phyloP scores from a whole-genome alignment of 805 yeast species.

The Vanderwaltozyma yarrowii region DNA sequence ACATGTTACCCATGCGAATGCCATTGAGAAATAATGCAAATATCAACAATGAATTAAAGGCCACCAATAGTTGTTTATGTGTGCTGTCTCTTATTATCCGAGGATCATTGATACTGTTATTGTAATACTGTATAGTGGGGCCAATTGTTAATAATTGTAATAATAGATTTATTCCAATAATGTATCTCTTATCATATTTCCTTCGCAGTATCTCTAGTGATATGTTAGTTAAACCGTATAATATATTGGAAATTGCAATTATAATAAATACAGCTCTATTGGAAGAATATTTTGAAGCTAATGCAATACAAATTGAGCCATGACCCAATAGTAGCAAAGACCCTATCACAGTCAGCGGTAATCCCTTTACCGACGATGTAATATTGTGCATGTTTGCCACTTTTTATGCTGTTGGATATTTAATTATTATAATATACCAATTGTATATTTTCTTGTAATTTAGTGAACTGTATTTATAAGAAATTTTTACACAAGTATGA shows the following conservation, averaged over 20 bases:
- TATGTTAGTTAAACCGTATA: constrained; percentile 10
- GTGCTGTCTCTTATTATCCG: constrained; percentile 1
- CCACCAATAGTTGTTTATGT: constrained; percentile 10
- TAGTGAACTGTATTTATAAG: too few species aligned
- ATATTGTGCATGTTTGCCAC: background rate
- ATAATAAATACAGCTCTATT: constrained; percentile 15
- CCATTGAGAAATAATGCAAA: constrained; percentile 18
- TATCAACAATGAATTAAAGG: constrained; percentile 14
- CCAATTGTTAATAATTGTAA: constrained; percentile 14
- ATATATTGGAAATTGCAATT: constrained; percentile 16
- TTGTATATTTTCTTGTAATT: too few species aligned
- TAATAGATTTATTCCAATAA: constrained; percentile 1
- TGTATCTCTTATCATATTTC: background rate
- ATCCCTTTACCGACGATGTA: background rate
- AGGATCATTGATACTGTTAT: constrained; percentile 6
- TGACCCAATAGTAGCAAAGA: constrained; percentile 12
- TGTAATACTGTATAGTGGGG: constrained; percentile 14
- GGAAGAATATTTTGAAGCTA: constrained; percentile 11
- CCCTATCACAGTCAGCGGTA: constrained; percentile 3
- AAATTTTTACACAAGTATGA: too few species aligned
- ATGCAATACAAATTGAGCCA: constrained; percentile 17
- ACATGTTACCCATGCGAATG: constrained; percentile 8
- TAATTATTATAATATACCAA: too few species aligned
- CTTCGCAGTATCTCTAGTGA: background rate
- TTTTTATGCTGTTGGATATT: too few species aligned